phyloP scores from a whole-genome alignment of 257 asterid species.

The Salvia rosmarinus region DNA sequence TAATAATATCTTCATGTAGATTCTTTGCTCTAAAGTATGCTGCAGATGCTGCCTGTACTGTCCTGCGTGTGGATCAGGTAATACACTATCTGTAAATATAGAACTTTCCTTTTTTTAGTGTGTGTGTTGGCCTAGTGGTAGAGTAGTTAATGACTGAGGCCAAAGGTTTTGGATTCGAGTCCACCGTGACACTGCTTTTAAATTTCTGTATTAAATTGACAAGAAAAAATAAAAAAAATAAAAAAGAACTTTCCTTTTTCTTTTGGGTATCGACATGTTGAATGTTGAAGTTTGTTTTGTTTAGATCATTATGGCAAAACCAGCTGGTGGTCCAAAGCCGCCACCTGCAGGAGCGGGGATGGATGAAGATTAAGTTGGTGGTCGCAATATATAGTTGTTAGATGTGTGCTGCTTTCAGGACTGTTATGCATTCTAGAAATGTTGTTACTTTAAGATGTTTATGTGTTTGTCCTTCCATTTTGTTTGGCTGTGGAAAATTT shows the following conservation, averaged over 20 bases:
- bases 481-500: constrained; percentile 23
- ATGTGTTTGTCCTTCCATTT: constrained; percentile 1
- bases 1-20: constrained; percentile 45
- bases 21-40: constrained; percentile 89
- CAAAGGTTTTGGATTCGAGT: too few relatives aligned
- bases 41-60: constrained; percentile 94
- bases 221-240: too few relatives aligned
- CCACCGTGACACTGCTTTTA: too few relatives aligned
- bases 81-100: not conserved
- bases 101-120: not conserved
- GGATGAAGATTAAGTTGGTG: constrained; percentile 50
- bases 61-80: constrained; percentile 99
- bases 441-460: not conserved
- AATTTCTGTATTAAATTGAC: too few relatives aligned
- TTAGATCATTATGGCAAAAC: constrained; percentile 66
- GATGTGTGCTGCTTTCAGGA: constrained; percentile 17
- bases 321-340: constrained; percentile 57
- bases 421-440: constrained; percentile 10
- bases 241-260: not conserved
- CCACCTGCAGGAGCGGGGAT: constrained; percentile 35
- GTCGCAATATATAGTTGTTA: not conserved
- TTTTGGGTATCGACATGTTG: not conserved
- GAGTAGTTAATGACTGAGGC: too few relatives aligned
- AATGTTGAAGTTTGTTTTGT: not conserved
- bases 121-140: too few relatives aligned